Evolutionary conservation across 1,139 yeast genomes (phyloP), one percentile per base, ranked within the genome.

Genomic region (Debaryomyces udenii): DNA sequence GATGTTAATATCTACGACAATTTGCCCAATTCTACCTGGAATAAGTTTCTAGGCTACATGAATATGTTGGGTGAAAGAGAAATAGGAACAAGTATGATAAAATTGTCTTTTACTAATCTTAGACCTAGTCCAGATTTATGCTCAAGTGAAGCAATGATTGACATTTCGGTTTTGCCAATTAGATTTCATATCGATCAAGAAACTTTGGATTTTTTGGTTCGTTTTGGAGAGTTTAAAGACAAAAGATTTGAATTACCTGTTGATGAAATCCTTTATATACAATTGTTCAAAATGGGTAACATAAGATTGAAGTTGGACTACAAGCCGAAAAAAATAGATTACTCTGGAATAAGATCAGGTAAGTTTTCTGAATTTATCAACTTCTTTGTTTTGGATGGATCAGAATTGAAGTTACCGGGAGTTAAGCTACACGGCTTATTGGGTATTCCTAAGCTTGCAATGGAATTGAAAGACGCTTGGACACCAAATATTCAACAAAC

Each of bases 121-220:
- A 68, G 89, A 45, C 96, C 96, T 0, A 76, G 80, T 14, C 71
- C 82, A 0, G 61, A 67, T 10, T 56, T 89, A 33, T 83, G 85
- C 9, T 83, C 90, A 2, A 76, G 87, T 0, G 99, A 94, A 55
- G 64, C 85, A 13, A 67, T 81, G 2, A 54, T 88, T 40, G 66
- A 73, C 29, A 68, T 84, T 1, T 64, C 74, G 3, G 62, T 88
- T 0, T 66, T 87, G 27, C 99, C 99, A 0, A 55, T 93, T 31
- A 68, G 96, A 40, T 61, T 94, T 15, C 90, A 89, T 57, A 81
- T 93, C 31, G 99, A 94, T 61, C 99, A 93, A 61, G 98, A 93
- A 55, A 86, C 97, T 0, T 69, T 90, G 18, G 97, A 90, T 42
- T 91, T 93, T 53, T 51, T 90, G 34, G 77, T 81, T 0, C 68